A percentile compares a stretch with the other conserved stretches of the same genome.
phyloP scores from a whole-genome alignment of 352 stramenopile species.

The Phytophthora cryptogea region DNA sequence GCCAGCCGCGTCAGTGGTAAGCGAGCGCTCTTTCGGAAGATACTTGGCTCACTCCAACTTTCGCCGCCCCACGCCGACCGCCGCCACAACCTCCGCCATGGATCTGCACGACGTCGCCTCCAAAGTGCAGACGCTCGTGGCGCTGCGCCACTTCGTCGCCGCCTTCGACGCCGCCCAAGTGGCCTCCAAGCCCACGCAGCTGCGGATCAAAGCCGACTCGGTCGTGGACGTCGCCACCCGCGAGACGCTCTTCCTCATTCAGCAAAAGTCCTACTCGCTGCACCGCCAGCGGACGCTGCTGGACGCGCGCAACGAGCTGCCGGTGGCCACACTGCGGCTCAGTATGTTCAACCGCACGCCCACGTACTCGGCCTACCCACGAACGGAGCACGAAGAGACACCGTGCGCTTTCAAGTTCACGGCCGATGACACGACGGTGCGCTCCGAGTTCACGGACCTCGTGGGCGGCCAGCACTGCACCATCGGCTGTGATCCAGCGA shows the following conservation, averaged over 20 bases:
- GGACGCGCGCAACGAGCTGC: conserved; percentile 37
- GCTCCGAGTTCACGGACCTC: conserved; percentile 43
- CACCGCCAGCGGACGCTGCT: conserved; percentile 44
- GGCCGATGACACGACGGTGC: conserved; percentile 28
- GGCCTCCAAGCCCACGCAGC: conserved; percentile 25
- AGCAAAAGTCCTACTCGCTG: conserved; percentile 38
- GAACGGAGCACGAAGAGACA: conserved; percentile 45
- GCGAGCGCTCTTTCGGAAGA: conserved; percentile 1
- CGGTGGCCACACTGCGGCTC: conserved; percentile 37
- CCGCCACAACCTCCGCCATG: conserved; percentile 11
- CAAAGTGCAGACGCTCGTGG: conserved; percentile 41
- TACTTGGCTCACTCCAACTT: conserved; percentile 8
- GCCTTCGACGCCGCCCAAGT: conserved; percentile 41
- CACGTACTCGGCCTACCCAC: conserved; percentile 40
- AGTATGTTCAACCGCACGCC: conserved; percentile 41
- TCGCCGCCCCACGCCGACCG: neutral
- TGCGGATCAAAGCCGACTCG: conserved; percentile 27
- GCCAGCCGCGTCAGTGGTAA: neutral
- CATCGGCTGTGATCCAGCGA: conserved; percentile 32
- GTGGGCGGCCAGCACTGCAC: conserved; percentile 37
- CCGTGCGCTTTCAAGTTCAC: conserved; percentile 44
- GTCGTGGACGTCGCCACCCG: conserved; percentile 28
- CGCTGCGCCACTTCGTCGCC: conserved; percentile 42
- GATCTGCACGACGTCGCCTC: conserved; percentile 36
- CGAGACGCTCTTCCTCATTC: conserved; percentile 34